These are phyloP conservation scores for Didymella glomerata DNA, from an alignment of 2,329 filamentous ascomycete genomes.

Conservation along the genomic window DNA sequence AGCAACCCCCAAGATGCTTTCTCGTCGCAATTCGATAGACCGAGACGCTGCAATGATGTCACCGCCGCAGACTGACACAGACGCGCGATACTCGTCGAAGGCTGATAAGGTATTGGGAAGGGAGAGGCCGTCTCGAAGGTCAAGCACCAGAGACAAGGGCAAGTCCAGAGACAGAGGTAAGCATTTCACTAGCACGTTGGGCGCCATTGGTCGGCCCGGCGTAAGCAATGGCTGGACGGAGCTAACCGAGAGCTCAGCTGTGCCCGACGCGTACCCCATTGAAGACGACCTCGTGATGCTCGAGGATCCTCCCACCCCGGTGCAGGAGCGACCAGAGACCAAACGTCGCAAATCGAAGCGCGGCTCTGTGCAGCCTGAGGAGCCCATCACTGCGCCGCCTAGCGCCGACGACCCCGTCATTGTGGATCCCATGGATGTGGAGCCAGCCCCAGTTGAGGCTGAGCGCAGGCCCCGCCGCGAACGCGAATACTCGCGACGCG, in stretches of 20 bases:
- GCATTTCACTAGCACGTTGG: slow-evolving; percentile 34
- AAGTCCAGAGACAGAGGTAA: slow-evolving; percentile 62
- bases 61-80: slow-evolving; percentile 73
- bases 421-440: slow-evolving; percentile 49
- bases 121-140: slow-evolving; percentile 53
- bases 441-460: slow-evolving; percentile 57
- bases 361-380: slow-evolving; percentile 47
- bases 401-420: slow-evolving; percentile 56
- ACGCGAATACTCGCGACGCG: slow-evolving; percentile 51
- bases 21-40: slow-evolving; percentile 74
- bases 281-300: slow-evolving; percentile 68
- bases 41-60: slow-evolving; percentile 71
- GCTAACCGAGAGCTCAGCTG: slow-evolving; percentile 48
- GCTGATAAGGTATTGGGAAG: slow-evolving; percentile 79
- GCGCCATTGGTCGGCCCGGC: slow-evolving; percentile 33
- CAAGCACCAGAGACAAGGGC: slow-evolving; percentile 54
- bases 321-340: slow-evolving; percentile 45
- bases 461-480: slow-evolving; percentile 53
- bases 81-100: slow-evolving; percentile 71
- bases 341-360: slow-evolving; percentile 55
- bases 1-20: slow-evolving; percentile 64
- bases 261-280: slow-evolving; percentile 68
- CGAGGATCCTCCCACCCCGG: slow-evolving; percentile 49
- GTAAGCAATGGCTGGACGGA: slow-evolving; percentile 48
- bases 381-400: slow-evolving; percentile 48